A percentile compares a stretch with the other conserved stretches of the same genome.
phyloP scores from a whole-genome alignment of 495 filamentous ascomycete genomes.

The Polyplosphaeria fusca region DNA sequence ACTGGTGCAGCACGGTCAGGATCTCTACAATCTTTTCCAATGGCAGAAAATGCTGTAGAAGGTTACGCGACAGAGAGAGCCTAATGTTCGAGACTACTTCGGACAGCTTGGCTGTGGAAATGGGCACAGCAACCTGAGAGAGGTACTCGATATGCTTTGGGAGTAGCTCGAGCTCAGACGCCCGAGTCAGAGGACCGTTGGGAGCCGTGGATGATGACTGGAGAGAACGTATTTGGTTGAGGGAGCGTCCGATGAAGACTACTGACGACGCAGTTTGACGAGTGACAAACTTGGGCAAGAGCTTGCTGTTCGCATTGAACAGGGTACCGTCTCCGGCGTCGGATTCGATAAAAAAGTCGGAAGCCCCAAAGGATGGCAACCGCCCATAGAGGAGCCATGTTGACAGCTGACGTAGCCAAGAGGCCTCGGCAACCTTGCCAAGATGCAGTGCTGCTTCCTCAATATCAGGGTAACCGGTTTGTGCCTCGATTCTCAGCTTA shows the following conservation, averaged over 20 bases:
- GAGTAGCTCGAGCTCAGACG: conserved; percentile 62
- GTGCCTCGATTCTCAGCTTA: conserved; percentile 64
- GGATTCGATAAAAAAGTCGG: conserved; percentile 76
- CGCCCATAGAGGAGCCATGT: conserved; percentile 88
- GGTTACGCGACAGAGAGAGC: conserved; percentile 74
- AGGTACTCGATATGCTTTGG: conserved; percentile 70
- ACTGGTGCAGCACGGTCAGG: conserved; percentile 74
- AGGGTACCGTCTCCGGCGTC: conserved; percentile 39
- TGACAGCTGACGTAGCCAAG: conserved; percentile 86
- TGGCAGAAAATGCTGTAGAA: conserved; percentile 75
- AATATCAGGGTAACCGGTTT: conserved; percentile 87
- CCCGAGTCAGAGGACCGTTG: conserved; percentile 42
- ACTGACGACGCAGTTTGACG: conserved; percentile 73
- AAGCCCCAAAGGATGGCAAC: conserved; percentile 65
- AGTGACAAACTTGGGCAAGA: conserved; percentile 78
- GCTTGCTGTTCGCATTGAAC: conserved; percentile 52
- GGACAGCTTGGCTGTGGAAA: conserved; percentile 66
- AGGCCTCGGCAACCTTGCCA: conserved; percentile 72
- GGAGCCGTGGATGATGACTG: conserved; percentile 39
- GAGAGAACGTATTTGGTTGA: conserved; percentile 71
- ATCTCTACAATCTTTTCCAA: conserved; percentile 70
- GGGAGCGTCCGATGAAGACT: conserved; percentile 82
- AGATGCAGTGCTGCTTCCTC: conserved; percentile 68
- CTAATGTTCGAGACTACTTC: conserved; percentile 71
- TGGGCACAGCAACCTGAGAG: conserved; percentile 66